Evolutionary conservation across 2,329 filamentous ascomycete genomes (phyloP), one percentile per base, ranked within the genome.

Genomic region (Aspergillus pseudonomiae): DNA sequence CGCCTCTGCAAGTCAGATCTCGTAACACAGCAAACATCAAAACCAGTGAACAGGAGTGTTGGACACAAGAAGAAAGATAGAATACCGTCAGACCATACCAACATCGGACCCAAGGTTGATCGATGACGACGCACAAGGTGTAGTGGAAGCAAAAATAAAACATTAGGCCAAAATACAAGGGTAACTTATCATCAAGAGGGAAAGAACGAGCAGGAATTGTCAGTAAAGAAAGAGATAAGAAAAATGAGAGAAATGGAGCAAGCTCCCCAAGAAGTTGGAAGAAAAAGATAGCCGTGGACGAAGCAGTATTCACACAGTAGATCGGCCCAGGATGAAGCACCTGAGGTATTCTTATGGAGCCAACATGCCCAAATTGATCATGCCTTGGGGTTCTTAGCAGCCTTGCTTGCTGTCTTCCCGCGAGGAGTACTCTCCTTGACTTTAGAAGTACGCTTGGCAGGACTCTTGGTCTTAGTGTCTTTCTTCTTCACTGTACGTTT

Each of bases 401-500:
- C 30, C 19, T 26, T 46, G n/a, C 48, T 53, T 43, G 26, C 36
- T 6, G 57, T 11, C n/a, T 52, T 59, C 45, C 45, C n/a, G 16
- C 14, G 14, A 16, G 32, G 32, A 30, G 45, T 59, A 5, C 34
- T 21, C 30, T 34, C 16, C 30, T 60, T 60, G 57, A 36, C 19
- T 53, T 60, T 54, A 28, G 26, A 50, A 26, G n/a, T 9, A 26
- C n/a, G 46, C 58, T 60, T 60, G 19, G 46, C 7, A 32, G 58
- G 63, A 50, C 6, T 30, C 30, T 16, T 61, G 56, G 55, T 14
- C 21, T 19, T 60, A 19, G 19, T 52, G 9, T 50, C 53, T 34
- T 67, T 67, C n/a, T 65, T 65, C 26, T 67, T 67, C 7, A 57
- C 56, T 19, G 65, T 16, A 36, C 63, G 65, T 36, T 64, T 73